A percentile compares a stretch with the other conserved stretches of the same genome.
Evolutionary conservation across 805 yeast genomes (phyloP).

Genomic region (Jamesozyma piceae): DNA sequence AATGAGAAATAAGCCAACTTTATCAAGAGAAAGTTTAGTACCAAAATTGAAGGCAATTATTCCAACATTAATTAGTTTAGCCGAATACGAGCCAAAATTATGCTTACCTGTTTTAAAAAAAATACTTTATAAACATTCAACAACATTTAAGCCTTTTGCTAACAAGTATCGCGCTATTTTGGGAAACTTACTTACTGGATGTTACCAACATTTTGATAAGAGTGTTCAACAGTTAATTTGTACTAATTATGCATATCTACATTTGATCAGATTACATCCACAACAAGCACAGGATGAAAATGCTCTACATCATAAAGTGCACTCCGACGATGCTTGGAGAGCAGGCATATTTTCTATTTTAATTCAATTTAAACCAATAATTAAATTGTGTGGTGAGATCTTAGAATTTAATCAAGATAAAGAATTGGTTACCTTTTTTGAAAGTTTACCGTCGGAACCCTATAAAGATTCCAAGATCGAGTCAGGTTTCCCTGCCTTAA

Average conservation of each 20-base stretch:
- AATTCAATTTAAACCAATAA: conserved; percentile 45
- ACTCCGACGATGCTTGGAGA: conserved; percentile 39
- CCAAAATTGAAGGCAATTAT: conserved; percentile 65
- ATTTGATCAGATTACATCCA: conserved; percentile 46
- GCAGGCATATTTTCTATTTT: conserved; percentile 39
- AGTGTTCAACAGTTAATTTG: conserved; percentile 36
- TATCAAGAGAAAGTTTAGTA: conserved; percentile 74
- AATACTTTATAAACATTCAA: conserved; percentile 50
- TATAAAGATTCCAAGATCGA: conserved; percentile 4
- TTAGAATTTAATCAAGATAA: conserved; percentile 49
- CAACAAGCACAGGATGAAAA: conserved; percentile 30
- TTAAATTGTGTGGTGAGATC: conserved; percentile 49
- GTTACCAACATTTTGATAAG: conserved; percentile 33
- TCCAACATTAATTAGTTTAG: conserved; percentile 39
- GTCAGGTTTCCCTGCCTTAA: conserved; percentile 39
- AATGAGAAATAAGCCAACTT: conserved; percentile 71
- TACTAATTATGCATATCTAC: conserved; percentile 46
- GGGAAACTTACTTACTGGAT: conserved; percentile 28
- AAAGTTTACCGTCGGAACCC: conserved; percentile 30
- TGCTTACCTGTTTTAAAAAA: conserved; percentile 35
- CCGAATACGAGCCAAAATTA: conserved; percentile 32
- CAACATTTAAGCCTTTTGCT: conserved; percentile 74
- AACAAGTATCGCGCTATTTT: conserved; percentile 47
- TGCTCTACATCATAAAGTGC: conserved; percentile 28
- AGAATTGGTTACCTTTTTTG: conserved; percentile 36